Evolutionary conservation across 2,329 filamentous ascomycete species (phyloP).

Genomic region (Chaetoscypha palmicola): DNA sequence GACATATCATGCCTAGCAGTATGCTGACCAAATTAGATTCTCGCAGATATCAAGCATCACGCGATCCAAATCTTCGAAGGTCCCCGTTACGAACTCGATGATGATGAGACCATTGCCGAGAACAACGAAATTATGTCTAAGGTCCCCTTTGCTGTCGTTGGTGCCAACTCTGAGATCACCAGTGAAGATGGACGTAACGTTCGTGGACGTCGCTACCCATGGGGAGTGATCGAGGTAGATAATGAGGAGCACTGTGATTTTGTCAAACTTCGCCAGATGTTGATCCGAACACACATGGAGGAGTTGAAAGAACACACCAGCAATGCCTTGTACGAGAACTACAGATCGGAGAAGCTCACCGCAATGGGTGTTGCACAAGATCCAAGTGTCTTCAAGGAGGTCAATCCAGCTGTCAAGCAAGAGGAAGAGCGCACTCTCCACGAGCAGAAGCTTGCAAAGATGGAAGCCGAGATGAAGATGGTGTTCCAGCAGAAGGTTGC

Average conservation of each 20-base stretch:
- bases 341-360: conserved; percentile 98
- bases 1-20: neutral
- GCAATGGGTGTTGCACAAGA: conserved; percentile 98
- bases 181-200: conserved; percentile 91
- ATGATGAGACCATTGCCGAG: conserved; percentile 98
- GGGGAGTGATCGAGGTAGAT: conserved; percentile 98
- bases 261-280: conserved; percentile 99
- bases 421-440: conserved; percentile 97
- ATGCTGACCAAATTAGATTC: too few species aligned
- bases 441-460: conserved; percentile 99
- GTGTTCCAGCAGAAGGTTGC: conserved; percentile 99
- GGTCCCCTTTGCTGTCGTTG: conserved; percentile 96
- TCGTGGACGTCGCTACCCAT: conserved; percentile 91
- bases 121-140: conserved; percentile 99
- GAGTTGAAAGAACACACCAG: conserved; percentile 99
- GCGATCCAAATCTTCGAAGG: conserved; percentile 99
- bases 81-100: conserved; percentile 95
- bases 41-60: conserved; percentile 94
- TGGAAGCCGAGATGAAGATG: conserved; percentile 99
- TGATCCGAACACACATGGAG: conserved; percentile 99
- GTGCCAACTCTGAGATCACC: conserved; percentile 89
- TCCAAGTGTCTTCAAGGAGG: conserved; percentile 99
- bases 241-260: conserved; percentile 99
- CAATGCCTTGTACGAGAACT: conserved; percentile 98
- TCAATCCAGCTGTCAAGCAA: conserved; percentile 99